Conservation (phyloP, 2,329 filamentous ascomycete genomes). For the Trichophyton schoenleinii region DNA sequence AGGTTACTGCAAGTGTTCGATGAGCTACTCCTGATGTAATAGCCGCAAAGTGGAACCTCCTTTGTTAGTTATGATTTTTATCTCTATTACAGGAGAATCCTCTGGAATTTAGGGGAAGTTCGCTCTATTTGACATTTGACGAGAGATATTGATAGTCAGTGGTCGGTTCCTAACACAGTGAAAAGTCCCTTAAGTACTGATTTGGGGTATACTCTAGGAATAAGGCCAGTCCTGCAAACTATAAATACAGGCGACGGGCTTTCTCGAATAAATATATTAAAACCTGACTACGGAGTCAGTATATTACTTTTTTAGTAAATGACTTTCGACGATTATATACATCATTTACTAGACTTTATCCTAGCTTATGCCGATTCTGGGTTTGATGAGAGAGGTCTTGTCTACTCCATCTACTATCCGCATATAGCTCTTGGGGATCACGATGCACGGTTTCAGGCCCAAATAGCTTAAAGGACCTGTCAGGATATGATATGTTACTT, state of each 20-base stretch:
- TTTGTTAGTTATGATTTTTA: not conserved
- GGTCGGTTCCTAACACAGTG: too few relatives aligned
- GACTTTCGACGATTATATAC: not conserved
- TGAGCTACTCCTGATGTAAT: not conserved
- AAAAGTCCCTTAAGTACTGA: too few relatives aligned
- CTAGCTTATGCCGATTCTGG: not conserved
- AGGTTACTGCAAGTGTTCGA: not conserved
- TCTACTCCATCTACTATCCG: not conserved
- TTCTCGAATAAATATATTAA: too few relatives aligned
- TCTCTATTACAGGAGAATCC: not conserved
- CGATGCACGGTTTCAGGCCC: not conserved
- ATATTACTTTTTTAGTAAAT: not conserved
- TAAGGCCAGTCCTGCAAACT: too few relatives aligned
- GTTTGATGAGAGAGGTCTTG: not conserved
- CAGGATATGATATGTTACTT: not conserved
- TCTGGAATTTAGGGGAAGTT: not conserved
- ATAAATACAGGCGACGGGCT: too few relatives aligned
- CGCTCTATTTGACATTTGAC: not conserved
- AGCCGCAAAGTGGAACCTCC: not conserved
- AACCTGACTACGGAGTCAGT: not conserved
- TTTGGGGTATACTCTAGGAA: too few relatives aligned
- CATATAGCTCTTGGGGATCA: not conserved
- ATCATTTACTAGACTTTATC: not conserved
- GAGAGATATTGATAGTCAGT: not conserved
- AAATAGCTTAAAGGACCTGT: not conserved